Evolutionary conservation across 129 eudicot species (phyloP).

Genomic region (Lonicera japonica): DNA sequence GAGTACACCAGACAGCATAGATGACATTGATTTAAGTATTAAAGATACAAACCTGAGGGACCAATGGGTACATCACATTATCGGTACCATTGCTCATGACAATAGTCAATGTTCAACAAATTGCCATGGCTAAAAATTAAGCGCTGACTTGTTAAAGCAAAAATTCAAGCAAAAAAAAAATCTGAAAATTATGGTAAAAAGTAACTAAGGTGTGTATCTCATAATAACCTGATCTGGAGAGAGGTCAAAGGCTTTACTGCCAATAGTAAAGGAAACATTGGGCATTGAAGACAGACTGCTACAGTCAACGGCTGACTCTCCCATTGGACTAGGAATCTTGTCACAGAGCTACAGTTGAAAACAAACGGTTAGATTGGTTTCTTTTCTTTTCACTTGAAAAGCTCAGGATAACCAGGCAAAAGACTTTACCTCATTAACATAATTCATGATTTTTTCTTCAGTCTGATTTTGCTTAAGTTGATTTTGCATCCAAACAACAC

Average conservation of each 20-base stretch:
- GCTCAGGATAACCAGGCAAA: not conserved
- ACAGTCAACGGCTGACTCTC: constrained; percentile 93
- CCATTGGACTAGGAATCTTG: constrained; percentile 86
- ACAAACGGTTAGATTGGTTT: constrained; percentile 8
- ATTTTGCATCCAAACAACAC: constrained; percentile 93
- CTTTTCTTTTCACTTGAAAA: not conserved
- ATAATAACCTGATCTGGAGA: constrained; percentile 70
- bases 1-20: too few relatives aligned
- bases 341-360: constrained; percentile 72
- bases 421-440: constrained; percentile 60
- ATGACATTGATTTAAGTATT: too few relatives aligned
- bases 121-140: not conserved
- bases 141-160: not conserved
- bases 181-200: too few relatives aligned
- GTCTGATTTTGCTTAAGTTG: constrained; percentile 67
- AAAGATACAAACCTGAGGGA: too few relatives aligned
- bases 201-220: not conserved
- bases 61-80: too few relatives aligned
- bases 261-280: constrained; percentile 67
- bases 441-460: constrained; percentile 65
- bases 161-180: not conserved
- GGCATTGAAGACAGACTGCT: constrained; percentile 68
- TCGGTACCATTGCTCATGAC: too few relatives aligned
- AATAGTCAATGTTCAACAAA: too few relatives aligned
- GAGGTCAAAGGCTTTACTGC: constrained; percentile 80